phyloP scores from a whole-genome alignment of 2,329 filamentous ascomycete genomes.

The Fusarium papillatum region DNA sequence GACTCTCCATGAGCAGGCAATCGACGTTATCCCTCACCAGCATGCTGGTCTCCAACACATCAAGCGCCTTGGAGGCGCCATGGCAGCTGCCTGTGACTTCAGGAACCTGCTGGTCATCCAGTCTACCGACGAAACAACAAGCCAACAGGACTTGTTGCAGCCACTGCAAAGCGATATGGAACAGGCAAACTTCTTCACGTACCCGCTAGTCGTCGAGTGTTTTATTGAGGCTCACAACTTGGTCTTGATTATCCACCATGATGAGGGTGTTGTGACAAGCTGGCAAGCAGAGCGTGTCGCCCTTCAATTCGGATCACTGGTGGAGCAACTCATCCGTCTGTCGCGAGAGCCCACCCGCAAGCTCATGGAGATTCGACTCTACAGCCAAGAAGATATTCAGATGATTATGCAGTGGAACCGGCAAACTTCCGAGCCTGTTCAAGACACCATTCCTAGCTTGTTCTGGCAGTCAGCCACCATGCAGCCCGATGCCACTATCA shows the following conservation, averaged over 20 bases:
- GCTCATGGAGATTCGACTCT: slow-evolving; percentile 28
- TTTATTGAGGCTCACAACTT: slow-evolving; percentile 15
- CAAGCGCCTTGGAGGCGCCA: slow-evolving; percentile 37
- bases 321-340: slow-evolving; percentile 25
- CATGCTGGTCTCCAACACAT: slow-evolving; percentile 48
- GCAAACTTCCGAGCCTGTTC: rapidly evolving
- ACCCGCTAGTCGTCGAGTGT: slow-evolving; percentile 42
- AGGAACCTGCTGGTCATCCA: slow-evolving; percentile 49
- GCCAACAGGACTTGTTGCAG: not conserved
- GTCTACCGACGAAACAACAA: not conserved
- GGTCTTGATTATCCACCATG: slow-evolving; percentile 23
- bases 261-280: slow-evolving; percentile 11
- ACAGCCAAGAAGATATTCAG: slow-evolving; percentile 17
- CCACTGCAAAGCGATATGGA: slow-evolving; percentile 14
- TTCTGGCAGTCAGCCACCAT: slow-evolving; percentile 18
- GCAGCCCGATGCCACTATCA: not conserved
- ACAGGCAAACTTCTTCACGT: slow-evolving; percentile 36
- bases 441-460: slow-evolving; percentile 1
- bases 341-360: slow-evolving; percentile 7
- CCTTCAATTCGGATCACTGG: slow-evolving; percentile 31
- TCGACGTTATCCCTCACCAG: slow-evolving; percentile 43
- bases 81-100: slow-evolving; percentile 38
- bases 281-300: slow-evolving; percentile 29
- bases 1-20: not conserved
- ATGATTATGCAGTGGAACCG: slow-evolving; percentile 31